These are phyloP conservation scores for Hordeum marinum DNA, from an alignment of 176 grass and related monocot genomes.

Conservation along the genomic window DNA sequence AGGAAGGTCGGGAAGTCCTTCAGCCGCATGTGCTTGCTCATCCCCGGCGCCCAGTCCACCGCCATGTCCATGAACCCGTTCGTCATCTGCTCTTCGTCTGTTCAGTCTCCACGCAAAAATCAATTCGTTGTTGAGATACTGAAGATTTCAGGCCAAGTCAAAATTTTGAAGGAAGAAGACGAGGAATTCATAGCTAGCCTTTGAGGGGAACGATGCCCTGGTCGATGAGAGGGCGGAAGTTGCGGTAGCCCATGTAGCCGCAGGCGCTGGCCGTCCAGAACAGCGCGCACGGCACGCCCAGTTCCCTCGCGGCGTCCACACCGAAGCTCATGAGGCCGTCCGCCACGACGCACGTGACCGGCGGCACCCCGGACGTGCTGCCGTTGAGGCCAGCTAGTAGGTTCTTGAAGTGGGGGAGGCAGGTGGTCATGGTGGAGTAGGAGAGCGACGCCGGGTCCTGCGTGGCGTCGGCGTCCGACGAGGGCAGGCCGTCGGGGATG, in stretches of 20 bases:
- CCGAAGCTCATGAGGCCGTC: slow-evolving; percentile 30
- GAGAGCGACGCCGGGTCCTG: slow-evolving; percentile 27
- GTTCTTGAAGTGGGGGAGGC: slow-evolving; percentile 20
- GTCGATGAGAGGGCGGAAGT: slow-evolving; percentile 32
- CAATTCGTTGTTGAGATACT: background rate
- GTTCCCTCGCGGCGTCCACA: slow-evolving; percentile 28
- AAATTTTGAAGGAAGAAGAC: background rate
- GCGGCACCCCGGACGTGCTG: background rate
- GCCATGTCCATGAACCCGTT: slow-evolving; percentile 34
- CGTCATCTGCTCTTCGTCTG: slow-evolving; percentile 26
- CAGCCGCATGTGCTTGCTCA: slow-evolving; percentile 41
- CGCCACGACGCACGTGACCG: slow-evolving; percentile 29
- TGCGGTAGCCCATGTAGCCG: slow-evolving; percentile 35
- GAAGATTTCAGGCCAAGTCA: background rate
- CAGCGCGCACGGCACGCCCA: slow-evolving; percentile 20
- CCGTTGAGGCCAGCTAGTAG: slow-evolving; percentile 9
- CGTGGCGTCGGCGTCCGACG: slow-evolving; percentile 25
- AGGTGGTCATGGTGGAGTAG: slow-evolving; percentile 27
- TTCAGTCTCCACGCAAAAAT: background rate
- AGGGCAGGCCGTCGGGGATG: slow-evolving; percentile 40
- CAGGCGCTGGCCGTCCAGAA: slow-evolving; percentile 43
- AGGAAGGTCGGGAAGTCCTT: slow-evolving; percentile 29
- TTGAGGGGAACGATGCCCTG: slow-evolving; percentile 29
- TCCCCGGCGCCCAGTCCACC: slow-evolving; percentile 11
- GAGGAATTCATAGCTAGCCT: background rate